Evolutionary conservation across 2,329 filamentous ascomycete genomes (phyloP).

Genomic region (Trichoderma aggressivum): DNA sequence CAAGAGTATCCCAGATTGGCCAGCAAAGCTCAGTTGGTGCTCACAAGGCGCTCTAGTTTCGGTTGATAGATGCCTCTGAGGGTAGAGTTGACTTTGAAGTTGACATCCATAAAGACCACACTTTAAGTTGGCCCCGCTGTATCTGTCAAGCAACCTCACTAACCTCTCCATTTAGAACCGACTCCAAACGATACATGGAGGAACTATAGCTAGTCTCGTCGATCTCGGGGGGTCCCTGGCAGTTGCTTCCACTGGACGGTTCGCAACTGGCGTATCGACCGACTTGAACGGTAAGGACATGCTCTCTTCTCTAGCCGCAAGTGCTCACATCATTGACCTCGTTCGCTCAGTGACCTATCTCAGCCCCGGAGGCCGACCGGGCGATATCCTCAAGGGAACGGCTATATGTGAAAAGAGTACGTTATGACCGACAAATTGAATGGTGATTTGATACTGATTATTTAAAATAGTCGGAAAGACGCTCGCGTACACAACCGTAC

Average conservation of each 20-base stretch:
- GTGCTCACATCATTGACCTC: conserved; percentile 3
- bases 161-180: conserved; percentile 56
- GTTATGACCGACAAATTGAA: conserved; percentile 16
- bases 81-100: conserved; percentile 74
- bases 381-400: conserved; percentile 53
- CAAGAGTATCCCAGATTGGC: neutral
- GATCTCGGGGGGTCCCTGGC: conserved; percentile 64
- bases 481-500: conserved; percentile 58
- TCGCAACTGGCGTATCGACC: conserved; percentile 62
- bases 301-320: neutral
- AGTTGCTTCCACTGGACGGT: conserved; percentile 61
- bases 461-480: conserved; percentile 56
- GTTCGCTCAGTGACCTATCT: conserved; percentile 56
- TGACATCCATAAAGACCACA: conserved; percentile 70
- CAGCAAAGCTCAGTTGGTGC: neutral
- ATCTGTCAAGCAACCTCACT: neutral
- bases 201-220: conserved; percentile 73
- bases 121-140: conserved; percentile 44
- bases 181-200: conserved; percentile 71
- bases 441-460: conserved; percentile 15
- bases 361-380: conserved; percentile 54
- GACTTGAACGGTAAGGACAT: conserved; percentile 54
- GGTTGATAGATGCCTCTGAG: conserved; percentile 59
- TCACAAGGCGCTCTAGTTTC: conserved; percentile 48
- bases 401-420: conserved; percentile 61